These are phyloP conservation scores for Gastroboletus turbinatus DNA, from an alignment of 1,284 basidiomycete species.

Conservation along the genomic window DNA sequence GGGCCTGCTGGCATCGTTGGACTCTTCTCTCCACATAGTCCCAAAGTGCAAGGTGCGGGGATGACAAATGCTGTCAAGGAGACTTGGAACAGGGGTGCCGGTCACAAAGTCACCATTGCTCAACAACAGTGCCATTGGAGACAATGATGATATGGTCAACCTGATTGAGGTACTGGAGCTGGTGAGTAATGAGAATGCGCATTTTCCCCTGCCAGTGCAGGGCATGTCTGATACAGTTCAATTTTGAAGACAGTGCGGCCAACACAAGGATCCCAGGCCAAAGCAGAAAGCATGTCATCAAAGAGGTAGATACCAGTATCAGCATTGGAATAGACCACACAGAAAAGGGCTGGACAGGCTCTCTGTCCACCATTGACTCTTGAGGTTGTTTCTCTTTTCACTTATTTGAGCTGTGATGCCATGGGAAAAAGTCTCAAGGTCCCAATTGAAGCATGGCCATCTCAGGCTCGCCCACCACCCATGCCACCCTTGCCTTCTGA, in stretches of 20 bases:
- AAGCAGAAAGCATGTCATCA: slow-evolving; percentile 48
- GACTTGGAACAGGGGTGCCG: slow-evolving; percentile 54
- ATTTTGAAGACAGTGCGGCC: slow-evolving; percentile 60
- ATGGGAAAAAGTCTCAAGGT: slow-evolving; percentile 57
- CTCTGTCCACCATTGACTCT: slow-evolving; percentile 48
- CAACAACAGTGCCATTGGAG: slow-evolving; percentile 41
- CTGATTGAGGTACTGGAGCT: slow-evolving; percentile 53
- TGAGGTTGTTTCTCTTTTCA: slow-evolving; percentile 52
- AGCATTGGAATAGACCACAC: slow-evolving; percentile 56
- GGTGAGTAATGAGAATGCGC: slow-evolving; percentile 62
- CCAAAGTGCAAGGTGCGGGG: slow-evolving; percentile 59
- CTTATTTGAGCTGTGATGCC: slow-evolving; percentile 63
- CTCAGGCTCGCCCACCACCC: no score
- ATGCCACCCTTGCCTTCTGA: no score
- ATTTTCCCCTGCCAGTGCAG: slow-evolving; percentile 47
- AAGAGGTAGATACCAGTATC: slow-evolving; percentile 52
- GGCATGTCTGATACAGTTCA: slow-evolving; percentile 57
- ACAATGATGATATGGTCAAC: slow-evolving; percentile 57
- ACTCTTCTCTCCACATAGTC: slow-evolving; percentile 49
- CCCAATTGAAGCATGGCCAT: slow-evolving; percentile 36
- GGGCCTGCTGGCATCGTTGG: slow-evolving; percentile 82
- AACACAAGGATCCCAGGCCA: slow-evolving; percentile 61
- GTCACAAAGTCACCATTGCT: slow-evolving; percentile 55
- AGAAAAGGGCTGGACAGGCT: slow-evolving; percentile 58
- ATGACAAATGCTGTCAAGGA: slow-evolving; percentile 57